Conservation (phyloP, 768 basidiomycete genomes). For the Cubamyces sp. region DNA sequence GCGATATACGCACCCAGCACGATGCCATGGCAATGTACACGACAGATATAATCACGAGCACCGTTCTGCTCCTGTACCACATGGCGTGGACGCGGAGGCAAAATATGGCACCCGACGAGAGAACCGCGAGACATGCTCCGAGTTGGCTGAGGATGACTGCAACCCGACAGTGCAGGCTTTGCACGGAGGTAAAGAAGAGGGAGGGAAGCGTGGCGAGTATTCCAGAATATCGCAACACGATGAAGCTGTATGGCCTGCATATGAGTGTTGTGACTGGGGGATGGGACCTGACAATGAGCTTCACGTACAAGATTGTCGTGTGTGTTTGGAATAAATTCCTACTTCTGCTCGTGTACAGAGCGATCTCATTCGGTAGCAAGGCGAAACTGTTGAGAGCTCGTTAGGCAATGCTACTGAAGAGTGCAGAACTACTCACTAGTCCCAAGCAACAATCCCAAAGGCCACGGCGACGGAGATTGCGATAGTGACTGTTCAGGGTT, state of each 20-base stretch:
- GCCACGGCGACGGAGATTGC: no score
- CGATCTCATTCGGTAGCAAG: not conserved
- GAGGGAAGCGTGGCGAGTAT: constrained; percentile 14
- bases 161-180: constrained; percentile 36
- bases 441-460: no score
- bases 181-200: constrained; percentile 17
- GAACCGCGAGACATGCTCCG: constrained; percentile 36
- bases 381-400: not conserved
- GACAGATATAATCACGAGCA: constrained; percentile 31
- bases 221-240: constrained; percentile 13
- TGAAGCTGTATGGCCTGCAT: constrained; percentile 9
- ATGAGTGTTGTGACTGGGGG: no score
- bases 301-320: constrained; percentile 4
- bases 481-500: no score
- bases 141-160: constrained; percentile 37
- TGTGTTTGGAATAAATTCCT: not conserved
- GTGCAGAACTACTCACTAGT: no score
- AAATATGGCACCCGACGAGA: constrained; percentile 39
- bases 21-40: not conserved
- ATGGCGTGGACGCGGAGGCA: constrained; percentile 40
- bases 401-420: no score
- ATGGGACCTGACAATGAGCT: no score
- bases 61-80: constrained; percentile 37
- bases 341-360: constrained; percentile 1
- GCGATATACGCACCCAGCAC: not conserved